phyloP scores from a whole-genome alignment of 116 monocot genomes.

The Papilionanthe hybrid region DNA sequence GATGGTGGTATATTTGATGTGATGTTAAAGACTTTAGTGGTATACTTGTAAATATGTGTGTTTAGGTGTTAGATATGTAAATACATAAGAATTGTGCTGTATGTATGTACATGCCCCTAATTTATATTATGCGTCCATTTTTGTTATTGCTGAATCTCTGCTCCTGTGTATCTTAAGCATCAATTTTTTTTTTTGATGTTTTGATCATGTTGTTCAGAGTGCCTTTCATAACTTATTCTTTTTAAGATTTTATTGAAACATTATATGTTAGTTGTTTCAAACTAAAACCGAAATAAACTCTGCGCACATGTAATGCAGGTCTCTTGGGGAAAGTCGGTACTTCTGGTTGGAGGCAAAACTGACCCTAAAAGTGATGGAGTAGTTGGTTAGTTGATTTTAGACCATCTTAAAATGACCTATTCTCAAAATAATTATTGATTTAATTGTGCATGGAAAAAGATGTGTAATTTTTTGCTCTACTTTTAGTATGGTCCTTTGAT shows the following conservation, averaged over 20 bases:
- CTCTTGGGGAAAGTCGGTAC: constrained; percentile 75
- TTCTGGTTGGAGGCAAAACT: constrained; percentile 88
- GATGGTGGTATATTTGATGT: too few relatives aligned
- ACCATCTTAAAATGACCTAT: not conserved
- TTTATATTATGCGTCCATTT: not conserved
- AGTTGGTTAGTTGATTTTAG: constrained; percentile 45
- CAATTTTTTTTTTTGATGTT: not conserved
- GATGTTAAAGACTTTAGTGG: too few relatives aligned
- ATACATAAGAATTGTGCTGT: too few relatives aligned
- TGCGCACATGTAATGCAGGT: constrained; percentile 35
- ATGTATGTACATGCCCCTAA: too few relatives aligned
- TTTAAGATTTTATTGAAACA: not conserved
- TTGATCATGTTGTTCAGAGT: not conserved
- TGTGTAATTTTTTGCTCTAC: constrained; percentile 14
- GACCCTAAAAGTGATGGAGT: constrained; percentile 65
- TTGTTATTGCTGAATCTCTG: not conserved
- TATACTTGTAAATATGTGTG: too few relatives aligned
- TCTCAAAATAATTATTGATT: constrained; percentile 9
- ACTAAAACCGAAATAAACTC: not conserved
- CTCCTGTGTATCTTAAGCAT: not conserved
- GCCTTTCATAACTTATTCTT: not conserved
- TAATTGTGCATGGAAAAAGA: not conserved
- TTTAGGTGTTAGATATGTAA: too few relatives aligned
- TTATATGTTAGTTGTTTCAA: not conserved
- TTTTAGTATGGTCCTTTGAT: constrained; percentile 86